Evolutionary conservation across 371 early-diverging fungal genomes (phyloP), one percentile per base, ranked within the genome.

Genomic region (Entomophthora muscae): DNA sequence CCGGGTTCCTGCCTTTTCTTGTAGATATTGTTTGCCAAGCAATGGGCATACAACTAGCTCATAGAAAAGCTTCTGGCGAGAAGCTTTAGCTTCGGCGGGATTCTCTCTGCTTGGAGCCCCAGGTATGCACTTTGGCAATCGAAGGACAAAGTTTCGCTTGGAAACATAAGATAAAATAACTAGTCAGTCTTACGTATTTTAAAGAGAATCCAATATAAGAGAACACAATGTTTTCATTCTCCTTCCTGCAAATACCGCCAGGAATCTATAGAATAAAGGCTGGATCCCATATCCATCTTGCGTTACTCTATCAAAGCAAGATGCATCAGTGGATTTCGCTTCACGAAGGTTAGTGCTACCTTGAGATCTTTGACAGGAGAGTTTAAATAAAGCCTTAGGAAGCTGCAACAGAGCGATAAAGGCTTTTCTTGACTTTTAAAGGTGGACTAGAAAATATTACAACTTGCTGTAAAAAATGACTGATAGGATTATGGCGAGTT

Each of bases 181-280:
- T 10, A 17, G 42, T 5, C n/a, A n/a, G n/a, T n/a, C 56, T 26
- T 55, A 55, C 56, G 12, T 24, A 26, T 17, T 55, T 17, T 17
- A n/a, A 55, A n/a, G 22, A 24, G 12, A 26, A 13, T 17, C 56
- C 56, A 26, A 55, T 26, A 26, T 55, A 55, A 22, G 24, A 22
- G 22, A 55, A 55, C 28, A 55, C 56, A 17, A 55, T 55, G 26
- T 55, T 55, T 26, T 55, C 56, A 55, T 55, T 55, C 24, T n/a
- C 56, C 28, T n/a, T 55, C 56, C 28, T 55, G 56, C 22, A 55
- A 13, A 55, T 55, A 55, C n/a, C 28, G 56, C 56, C 56, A 55
- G 26, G n/a, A 23, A n/a, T n/a, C n/a, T n/a, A n/a, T n/a, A n/a
- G n/a, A n/a, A n/a, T n/a, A n/a, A n/a, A n/a, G n/a, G n/a, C n/a